Evolutionary conservation across 2,329 filamentous ascomycete species (phyloP), one percentile per base, ranked within the genome.

Genomic region (Elsinoe batatas): DNA sequence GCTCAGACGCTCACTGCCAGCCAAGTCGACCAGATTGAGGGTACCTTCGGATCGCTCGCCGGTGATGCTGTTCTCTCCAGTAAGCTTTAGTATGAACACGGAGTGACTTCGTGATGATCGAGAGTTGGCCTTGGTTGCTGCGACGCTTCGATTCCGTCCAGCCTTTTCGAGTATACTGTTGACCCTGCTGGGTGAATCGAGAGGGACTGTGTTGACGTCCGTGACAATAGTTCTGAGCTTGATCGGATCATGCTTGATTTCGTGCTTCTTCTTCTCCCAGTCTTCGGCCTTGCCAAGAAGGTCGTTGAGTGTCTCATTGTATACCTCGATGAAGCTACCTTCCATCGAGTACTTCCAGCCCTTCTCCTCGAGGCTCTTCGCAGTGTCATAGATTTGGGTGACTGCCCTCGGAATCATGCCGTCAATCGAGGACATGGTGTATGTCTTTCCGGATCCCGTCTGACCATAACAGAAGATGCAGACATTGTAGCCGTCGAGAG

Each of bases 391-490:
- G 61, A 98, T 95, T 75, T 97, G 91, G 61, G 88, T 82, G 6
- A 94, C 93, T 2, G 93, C 91, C 6, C 87, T 82, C 1, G 93
- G 91, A 58, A 98, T 98, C 85, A 98, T 96, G 62, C 93, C 93
- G 63, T 96, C 88, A 1, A 76, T 72, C 0, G 85, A 87, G 8
- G 88, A 94, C 93, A 98, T 98, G 3, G 93, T 97, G 67, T 85
- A 88, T 0, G 93, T 98, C 76, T 98, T 98, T 58, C 93, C 93
- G 15, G 91, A 93, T 3, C 93, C 93, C 0, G 93, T 98, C 70
- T 98, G 93, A 42, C 93, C 93, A 67, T 98, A 98, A 67, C 91
- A 96, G 73, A 98, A 95, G 60, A 98, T 97, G 71, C 91, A 97
- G 53, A 98, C 93, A 63, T 97, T 98, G 75, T 95, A 98, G 1